These are phyloP conservation scores for Hypsizygus marmoreus DNA, from an alignment of 768 basidiomycete species.

Conservation along the genomic window DNA sequence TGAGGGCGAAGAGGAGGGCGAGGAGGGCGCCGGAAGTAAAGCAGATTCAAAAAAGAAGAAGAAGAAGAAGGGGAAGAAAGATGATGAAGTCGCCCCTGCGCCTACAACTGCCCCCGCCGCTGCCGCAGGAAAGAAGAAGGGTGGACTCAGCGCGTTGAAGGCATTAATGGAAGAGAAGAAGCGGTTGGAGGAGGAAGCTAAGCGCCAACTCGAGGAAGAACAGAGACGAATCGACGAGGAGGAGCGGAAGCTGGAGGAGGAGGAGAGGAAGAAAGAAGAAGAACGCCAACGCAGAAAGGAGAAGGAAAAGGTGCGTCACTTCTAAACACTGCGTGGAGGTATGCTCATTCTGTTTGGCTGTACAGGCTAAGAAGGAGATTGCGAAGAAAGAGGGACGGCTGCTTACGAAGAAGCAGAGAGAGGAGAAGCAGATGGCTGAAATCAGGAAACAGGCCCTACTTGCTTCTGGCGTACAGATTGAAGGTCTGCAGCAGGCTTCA, in stretches of 20 bases:
- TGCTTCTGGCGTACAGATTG: slow-evolving; percentile 86
- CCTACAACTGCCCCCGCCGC: slow-evolving; percentile 42
- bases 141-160: slow-evolving; percentile 79
- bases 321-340: too few relatives aligned
- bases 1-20: slow-evolving; percentile 70
- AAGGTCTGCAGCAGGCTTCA: slow-evolving; percentile 73
- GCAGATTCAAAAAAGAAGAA: slow-evolving; percentile 80
- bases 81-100: slow-evolving; percentile 47
- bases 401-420: slow-evolving; percentile 97
- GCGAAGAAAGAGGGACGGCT: slow-evolving; percentile 93
- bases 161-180: slow-evolving; percentile 94
- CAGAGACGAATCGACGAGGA: slow-evolving; percentile 85
- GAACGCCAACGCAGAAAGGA: slow-evolving; percentile 85
- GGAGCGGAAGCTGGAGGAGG: slow-evolving; percentile 76
- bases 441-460: slow-evolving; percentile 88
- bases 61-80: slow-evolving; percentile 77
- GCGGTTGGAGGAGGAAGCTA: slow-evolving; percentile 82
- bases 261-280: slow-evolving; percentile 75
- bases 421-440: slow-evolving; percentile 89
- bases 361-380: slow-evolving; percentile 86
- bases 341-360: too few relatives aligned
- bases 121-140: slow-evolving; percentile 66
- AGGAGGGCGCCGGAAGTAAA: slow-evolving; percentile 52
- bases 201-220: slow-evolving; percentile 73
- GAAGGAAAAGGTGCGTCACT: slow-evolving; percentile 70